A percentile compares a stretch with the other conserved stretches of the same genome.
These are phyloP conservation scores for Choiromyces venosus DNA, from an alignment of 495 filamentous ascomycete species.

Conservation along the genomic window DNA sequence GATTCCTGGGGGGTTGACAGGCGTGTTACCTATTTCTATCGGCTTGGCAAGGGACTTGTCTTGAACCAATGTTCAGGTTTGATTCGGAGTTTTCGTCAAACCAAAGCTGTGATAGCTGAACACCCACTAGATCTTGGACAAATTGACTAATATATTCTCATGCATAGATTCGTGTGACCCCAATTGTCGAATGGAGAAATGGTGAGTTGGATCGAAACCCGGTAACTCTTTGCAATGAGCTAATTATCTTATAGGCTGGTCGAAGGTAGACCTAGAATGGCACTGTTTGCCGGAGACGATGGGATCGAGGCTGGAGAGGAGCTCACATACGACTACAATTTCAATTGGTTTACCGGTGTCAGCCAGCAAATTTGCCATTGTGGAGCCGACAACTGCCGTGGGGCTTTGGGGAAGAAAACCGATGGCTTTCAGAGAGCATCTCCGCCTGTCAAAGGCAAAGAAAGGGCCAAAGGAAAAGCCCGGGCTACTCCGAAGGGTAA, in stretches of 20 bases:
- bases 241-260: constrained; percentile 56
- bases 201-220: constrained; percentile 38
- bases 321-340: constrained; percentile 99
- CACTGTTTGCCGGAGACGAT: constrained; percentile 83
- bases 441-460: constrained; percentile 35
- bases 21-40: neutral
- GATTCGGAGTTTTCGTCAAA: neutral
- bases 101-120: neutral
- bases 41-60: neutral
- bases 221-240: neutral
- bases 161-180: constrained; percentile 72
- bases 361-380: constrained; percentile 68
- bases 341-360: constrained; percentile 54
- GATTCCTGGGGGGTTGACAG: neutral
- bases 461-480: constrained; percentile 57
- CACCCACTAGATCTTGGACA: neutral
- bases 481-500: constrained; percentile 48
- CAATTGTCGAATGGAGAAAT: constrained; percentile 97
- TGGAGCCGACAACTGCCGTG: constrained; percentile 68
- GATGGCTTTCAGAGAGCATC: constrained; percentile 35
- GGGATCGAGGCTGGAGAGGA: constrained; percentile 92
- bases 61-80: constrained; percentile 5
- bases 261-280: constrained; percentile 91
- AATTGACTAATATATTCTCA: constrained; percentile 6
- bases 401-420: constrained; percentile 57